phyloP scores from a whole-genome alignment of 345 rosid species.

The Camelina neglecta region DNA sequence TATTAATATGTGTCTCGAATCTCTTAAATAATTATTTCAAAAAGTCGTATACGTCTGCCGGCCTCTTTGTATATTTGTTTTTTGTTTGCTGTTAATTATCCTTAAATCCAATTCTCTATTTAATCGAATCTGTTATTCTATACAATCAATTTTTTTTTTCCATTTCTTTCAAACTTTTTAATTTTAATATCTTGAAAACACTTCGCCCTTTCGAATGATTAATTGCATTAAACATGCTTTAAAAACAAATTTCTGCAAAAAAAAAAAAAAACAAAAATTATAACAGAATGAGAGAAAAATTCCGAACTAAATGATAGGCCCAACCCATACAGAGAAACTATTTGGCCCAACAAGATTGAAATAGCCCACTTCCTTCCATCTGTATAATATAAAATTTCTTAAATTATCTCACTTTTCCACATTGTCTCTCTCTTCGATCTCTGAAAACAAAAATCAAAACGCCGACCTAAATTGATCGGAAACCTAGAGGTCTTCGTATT shows the following conservation, averaged over 20 bases:
- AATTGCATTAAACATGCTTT: not conserved
- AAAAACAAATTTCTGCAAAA: not conserved
- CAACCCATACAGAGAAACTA: not conserved
- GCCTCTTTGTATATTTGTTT: conserved; percentile 30
- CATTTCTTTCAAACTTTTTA: not conserved
- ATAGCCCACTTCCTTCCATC: too few species aligned
- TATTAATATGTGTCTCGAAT: conserved; percentile 36
- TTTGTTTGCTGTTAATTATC: not conserved
- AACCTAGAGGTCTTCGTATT: conserved; percentile 16
- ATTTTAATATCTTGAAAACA: not conserved
- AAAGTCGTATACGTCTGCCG: conserved; percentile 40
- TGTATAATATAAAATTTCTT: too few species aligned
- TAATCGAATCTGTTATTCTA: conserved; percentile 1
- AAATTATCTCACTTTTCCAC: too few species aligned
- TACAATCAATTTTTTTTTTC: conserved; percentile 8
- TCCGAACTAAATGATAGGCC: not conserved
- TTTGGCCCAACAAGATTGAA: not conserved
- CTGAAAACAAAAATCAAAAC: not conserved
- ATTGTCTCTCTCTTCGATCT: not conserved
- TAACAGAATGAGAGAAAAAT: conserved; percentile 1
- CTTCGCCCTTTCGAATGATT: conserved; percentile 10
- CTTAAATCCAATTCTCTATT: conserved; percentile 5
- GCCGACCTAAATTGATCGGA: conserved; percentile 37
- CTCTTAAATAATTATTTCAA: conserved; percentile 28
- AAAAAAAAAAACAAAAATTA: not conserved